Base-by-base conservation (phyloP, 257 asterid species). In the Ophiorrhiza pumila region DNA sequence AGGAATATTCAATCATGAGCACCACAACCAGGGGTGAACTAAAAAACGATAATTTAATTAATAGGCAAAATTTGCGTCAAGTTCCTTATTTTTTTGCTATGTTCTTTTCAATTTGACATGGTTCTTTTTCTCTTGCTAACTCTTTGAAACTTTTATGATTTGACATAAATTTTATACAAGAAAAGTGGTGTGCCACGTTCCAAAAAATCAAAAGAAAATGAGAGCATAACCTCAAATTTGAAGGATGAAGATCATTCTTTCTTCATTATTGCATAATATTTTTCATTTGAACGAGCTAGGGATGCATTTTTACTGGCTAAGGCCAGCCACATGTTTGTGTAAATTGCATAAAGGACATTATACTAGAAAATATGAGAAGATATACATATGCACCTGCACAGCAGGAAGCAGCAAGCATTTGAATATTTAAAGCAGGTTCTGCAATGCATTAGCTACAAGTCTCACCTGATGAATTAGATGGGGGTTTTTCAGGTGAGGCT, bases 391-490 rank as follows among this genome's bases (percentile, higher is more conserved):
- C 39, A 37, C 39, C 68, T 4, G 25, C 2, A 41, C 20, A 72
- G 23, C 53, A 50, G 31, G 59, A 76, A 71, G 7, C 23, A 43
- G 17, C 23, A 67, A 47, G 22, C 43, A 37, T 45, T 39, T 39
- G 25, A 53, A 29, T 58, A 45, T 68, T 47, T 56, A 20, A 56
- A 74, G 42, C 3, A 53, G 17, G 50, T 62, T 43, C 49, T 37
- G 10, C 27, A 32, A 63, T 43, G 49, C 17, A 39, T n/a, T n/a
- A 69, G 77, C 76, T 79, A 23, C n/a, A 56, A 64, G 74, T 50
- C 68, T 78, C 81, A 90, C 98, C 96, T 86, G 97, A 87, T 72
- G 91, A 84, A 72, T 71, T 81, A 68, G 87, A 80, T 10, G 89
- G 90, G 64, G 95, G 85, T 77, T 81, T 80, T 55, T 45, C 37